Evolutionary conservation across 1,139 yeast genomes (phyloP), one percentile per base, ranked within the genome.

Genomic region (Taiozyma sp.): DNA sequence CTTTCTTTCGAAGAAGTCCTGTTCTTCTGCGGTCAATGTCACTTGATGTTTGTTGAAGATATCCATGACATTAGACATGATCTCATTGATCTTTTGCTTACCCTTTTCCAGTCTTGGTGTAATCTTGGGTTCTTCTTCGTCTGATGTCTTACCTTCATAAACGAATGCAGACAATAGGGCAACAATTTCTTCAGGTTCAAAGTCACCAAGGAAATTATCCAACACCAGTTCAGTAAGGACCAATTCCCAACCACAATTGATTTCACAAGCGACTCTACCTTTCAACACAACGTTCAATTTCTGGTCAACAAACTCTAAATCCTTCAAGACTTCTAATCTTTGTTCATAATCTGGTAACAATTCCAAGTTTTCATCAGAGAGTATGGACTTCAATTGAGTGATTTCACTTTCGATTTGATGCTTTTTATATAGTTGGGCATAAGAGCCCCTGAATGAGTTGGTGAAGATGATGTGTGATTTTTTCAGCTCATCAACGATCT

Each of bases 171-270:
- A 90, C 44, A 93, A 72, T 48, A 93, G 73, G 0, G 99, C 98
- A 14, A 92, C 98, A 55, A 93, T 91, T 68, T 93, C 99, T 64
- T 92, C 97, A 0, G 97, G 93, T 58, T 92, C 96, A 64, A 88
- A 92, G 53, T 90, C 96, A 32, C 95, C 97, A 58, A 93, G 73
- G 72, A 93, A 91, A 68, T 93, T 93, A 63, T 93, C 96, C 59
- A 93, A 74, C 9, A 93, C 83, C 51, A 93, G 76, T 67, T 93
- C 99, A 0, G 99, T 92, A 19, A 93, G 69, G 5, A 90, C 84
- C 54, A 93, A 75, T 67, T 92, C 98, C 82, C 92, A 90, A 0
- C 97, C 97, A 32, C 91, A 81, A 64, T 89, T 89, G 54, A 92
- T 78, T 63, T 92, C 97, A 66, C 90, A 84, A 0, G 90, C 90